phyloP scores from a whole-genome alignment of 2,329 filamentous ascomycete species.

The Lasiodiplodia theobromae region DNA sequence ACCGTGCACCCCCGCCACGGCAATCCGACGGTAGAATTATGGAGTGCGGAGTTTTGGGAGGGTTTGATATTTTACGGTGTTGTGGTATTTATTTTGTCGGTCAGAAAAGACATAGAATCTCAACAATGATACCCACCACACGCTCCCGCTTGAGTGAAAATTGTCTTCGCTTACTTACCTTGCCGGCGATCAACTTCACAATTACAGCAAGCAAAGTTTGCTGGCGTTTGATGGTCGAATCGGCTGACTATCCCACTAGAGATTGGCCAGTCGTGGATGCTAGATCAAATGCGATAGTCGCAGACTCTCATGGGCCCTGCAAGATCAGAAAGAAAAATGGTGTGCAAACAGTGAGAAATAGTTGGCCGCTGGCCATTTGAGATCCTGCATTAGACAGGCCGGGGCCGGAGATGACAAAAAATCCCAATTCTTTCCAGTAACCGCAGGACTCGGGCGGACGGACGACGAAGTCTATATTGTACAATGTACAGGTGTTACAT shows the following conservation, averaged over 20 bases:
- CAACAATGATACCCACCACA: neutral
- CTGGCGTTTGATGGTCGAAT: neutral
- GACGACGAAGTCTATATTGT: constrained; percentile 47
- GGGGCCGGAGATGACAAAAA: constrained; percentile 14
- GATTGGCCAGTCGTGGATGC: neutral
- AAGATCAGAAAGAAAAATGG: neutral
- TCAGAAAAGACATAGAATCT: neutral
- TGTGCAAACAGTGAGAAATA: neutral
- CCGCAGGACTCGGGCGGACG: constrained; percentile 26
- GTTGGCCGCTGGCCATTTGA: neutral
- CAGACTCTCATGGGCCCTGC: neutral
- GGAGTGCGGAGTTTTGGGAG: neutral
- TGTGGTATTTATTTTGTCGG: neutral
- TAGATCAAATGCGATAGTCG: neutral
- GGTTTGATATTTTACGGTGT: neutral
- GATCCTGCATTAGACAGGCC: neutral
- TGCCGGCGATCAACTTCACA: neutral
- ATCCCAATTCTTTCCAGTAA: constrained; percentile 21
- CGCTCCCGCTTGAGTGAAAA: neutral
- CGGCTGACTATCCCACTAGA: neutral
- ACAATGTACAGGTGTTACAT: constrained; percentile 51
- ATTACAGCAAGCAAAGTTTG: too few species aligned
- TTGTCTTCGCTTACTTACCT: neutral
- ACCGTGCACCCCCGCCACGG: constrained; percentile 22
- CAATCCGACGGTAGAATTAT: neutral